Percentiles rank a stretch among this genome's conserved stretches.
Evolutionary conservation across 2,329 filamentous ascomycete genomes (phyloP).

Genomic region (Tolypocladium guangdongense): DNA sequence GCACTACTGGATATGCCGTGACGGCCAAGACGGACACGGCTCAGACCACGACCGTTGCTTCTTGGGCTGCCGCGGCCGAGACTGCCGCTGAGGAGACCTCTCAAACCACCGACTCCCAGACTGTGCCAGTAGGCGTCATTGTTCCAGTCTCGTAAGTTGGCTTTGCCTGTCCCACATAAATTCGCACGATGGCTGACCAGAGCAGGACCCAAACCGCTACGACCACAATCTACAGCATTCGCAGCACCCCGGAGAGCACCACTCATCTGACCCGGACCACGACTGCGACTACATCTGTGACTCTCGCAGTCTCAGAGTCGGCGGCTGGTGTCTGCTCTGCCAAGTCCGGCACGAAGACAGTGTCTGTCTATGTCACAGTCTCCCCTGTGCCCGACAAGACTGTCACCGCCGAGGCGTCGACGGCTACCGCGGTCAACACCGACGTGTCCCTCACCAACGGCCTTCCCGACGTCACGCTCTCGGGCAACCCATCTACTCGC

Average conservation of each 20-base stretch:
- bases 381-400: slow-evolving; percentile 13
- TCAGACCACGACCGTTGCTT: neutral
- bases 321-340: slow-evolving; percentile 5
- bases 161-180: neutral
- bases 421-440: neutral
- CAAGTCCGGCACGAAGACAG: slow-evolving; percentile 12
- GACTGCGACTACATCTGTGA: slow-evolving; percentile 9
- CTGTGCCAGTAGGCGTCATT: slow-evolving; percentile 8
- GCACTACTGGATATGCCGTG: neutral
- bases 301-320: neutral
- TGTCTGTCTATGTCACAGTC: slow-evolving; percentile 10
- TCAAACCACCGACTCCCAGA: neutral
- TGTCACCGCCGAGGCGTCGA: slow-evolving; percentile 10
- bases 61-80: neutral
- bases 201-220: slow-evolving; percentile 21
- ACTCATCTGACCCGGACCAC: slow-evolving; percentile 8
- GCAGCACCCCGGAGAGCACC: slow-evolving; percentile 6
- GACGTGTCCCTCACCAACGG: slow-evolving; percentile 8
- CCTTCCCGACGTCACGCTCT: slow-evolving; percentile 16
- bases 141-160: slow-evolving; percentile 24
- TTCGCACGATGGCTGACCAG: slow-evolving; percentile 3
- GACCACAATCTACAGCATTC: slow-evolving; percentile 21
- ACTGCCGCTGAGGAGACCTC: neutral
- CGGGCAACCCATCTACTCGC: slow-evolving; percentile 12
- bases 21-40: neutral